phyloP scores from a whole-genome alignment of 306 rosid genomes.

The Gastrolobium bilobum region DNA sequence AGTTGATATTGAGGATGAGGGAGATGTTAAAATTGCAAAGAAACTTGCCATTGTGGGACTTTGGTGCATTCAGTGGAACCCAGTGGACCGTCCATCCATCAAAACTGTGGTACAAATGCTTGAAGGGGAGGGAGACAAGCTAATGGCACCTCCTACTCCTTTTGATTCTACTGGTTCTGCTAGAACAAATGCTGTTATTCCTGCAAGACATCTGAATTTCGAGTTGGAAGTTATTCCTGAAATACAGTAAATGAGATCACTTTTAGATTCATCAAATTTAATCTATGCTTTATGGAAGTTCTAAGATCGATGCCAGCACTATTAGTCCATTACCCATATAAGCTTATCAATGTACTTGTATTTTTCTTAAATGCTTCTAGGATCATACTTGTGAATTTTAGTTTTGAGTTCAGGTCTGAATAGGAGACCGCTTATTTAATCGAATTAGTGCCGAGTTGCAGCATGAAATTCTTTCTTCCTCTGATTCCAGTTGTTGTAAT shows the following conservation, averaged over 20 bases:
- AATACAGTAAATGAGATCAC: background rate
- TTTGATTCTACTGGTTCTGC: constrained; percentile 19
- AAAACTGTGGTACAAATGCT: constrained; percentile 51
- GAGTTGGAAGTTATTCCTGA: constrained; percentile 49
- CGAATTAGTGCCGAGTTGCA: background rate
- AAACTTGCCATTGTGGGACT: constrained; percentile 54
- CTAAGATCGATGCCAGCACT: background rate
- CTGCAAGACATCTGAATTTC: background rate
- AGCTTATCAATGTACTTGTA: background rate
- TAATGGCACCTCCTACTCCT: constrained; percentile 46
- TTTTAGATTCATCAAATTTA: background rate
- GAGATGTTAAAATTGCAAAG: constrained; percentile 36
- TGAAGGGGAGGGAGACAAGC: constrained; percentile 44
- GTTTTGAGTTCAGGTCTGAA: background rate
- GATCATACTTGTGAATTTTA: background rate
- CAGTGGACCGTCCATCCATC: constrained; percentile 55
- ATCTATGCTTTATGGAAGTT: background rate
- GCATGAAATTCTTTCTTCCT: background rate
- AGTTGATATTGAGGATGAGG: constrained; percentile 25
- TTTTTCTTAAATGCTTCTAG: background rate
- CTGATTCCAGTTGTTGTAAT: background rate
- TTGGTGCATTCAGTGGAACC: constrained; percentile 63
- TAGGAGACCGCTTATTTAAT: background rate
- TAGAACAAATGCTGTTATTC: background rate
- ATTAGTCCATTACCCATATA: background rate